Percentiles rank a stretch among this genome's conserved stretches.
phyloP scores from a whole-genome alignment of 148 eudicot genomes.

The Talinum fruticosum region DNA sequence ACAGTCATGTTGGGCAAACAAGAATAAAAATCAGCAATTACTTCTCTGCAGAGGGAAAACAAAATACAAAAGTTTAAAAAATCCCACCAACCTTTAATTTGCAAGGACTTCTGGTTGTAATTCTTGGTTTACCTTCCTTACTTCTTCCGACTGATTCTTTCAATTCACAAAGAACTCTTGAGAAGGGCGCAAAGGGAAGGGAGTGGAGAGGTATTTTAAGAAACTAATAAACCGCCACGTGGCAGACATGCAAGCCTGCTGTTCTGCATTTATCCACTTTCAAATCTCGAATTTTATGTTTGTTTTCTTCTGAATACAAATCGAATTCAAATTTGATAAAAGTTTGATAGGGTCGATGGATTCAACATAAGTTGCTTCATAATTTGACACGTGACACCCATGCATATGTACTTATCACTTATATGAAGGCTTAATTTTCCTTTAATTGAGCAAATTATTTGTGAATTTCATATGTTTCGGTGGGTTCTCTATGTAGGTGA shows the following conservation, averaged over 20 bases:
- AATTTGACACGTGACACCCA: constrained; percentile 18
- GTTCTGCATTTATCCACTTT: background rate
- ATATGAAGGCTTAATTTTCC: background rate
- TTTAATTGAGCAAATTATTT: background rate
- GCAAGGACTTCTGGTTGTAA: background rate
- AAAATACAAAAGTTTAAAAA: background rate
- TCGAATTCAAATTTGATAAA: too few species aligned
- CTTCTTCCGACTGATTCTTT: background rate
- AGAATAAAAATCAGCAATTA: background rate
- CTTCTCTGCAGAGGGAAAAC: background rate
- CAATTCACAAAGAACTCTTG: too few species aligned
- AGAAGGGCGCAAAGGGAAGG: background rate
- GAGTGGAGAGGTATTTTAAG: background rate
- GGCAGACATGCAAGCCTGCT: constrained; percentile 21
- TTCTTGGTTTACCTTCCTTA: background rate
- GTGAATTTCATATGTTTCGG: background rate
- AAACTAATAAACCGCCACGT: constrained; percentile 19
- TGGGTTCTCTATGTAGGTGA: too few species aligned
- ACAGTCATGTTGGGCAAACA: background rate
- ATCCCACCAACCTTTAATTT: background rate
- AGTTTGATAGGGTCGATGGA: background rate
- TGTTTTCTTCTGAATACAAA: too few species aligned
- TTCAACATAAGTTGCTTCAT: background rate
- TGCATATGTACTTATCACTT: background rate
- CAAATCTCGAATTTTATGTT: too few species aligned